Conservation (phyloP, 75 land plant species). For the Pinus tabuliformis region DNA sequence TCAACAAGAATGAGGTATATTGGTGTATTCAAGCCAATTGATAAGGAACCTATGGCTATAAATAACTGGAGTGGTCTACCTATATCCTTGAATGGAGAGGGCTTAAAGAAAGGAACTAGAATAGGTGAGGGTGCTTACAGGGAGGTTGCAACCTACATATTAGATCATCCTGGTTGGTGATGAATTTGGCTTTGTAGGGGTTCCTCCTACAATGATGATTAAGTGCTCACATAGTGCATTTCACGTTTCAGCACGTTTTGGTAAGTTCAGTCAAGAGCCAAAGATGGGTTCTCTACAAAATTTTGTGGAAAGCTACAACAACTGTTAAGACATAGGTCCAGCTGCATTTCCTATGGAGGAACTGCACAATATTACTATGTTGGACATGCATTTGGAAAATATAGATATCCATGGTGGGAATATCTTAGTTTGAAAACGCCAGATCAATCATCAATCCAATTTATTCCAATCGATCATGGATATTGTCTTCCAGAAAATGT, state of each 20-base stretch:
- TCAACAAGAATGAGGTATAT: constrained; percentile 51
- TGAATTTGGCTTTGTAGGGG: constrained; percentile 77
- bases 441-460: constrained; percentile 20
- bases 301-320: constrained; percentile 64
- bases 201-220: constrained; percentile 78
- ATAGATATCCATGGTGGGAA: constrained; percentile 92
- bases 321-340: constrained; percentile 88
- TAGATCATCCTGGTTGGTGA: constrained; percentile 69
- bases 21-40: constrained; percentile 91
- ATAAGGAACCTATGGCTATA: constrained; percentile 97
- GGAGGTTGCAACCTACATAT: constrained; percentile 90
- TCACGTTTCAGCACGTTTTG: constrained; percentile 18
- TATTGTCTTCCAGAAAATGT: constrained; percentile 93
- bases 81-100: no score
- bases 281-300: constrained; percentile 87
- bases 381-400: constrained; percentile 94
- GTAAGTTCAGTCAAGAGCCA: constrained; percentile 7
- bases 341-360: constrained; percentile 65
- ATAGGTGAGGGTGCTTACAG: constrained; percentile 94
- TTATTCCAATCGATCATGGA: constrained; percentile 96
- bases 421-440: constrained; percentile 62
- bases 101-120: constrained; percentile 91
- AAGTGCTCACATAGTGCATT: constrained; percentile 55
- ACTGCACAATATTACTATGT: constrained; percentile 82
- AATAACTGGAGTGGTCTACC: constrained; percentile 89